phyloP scores from a whole-genome alignment of 331 rosid genomes.

The Malus hybrid region DNA sequence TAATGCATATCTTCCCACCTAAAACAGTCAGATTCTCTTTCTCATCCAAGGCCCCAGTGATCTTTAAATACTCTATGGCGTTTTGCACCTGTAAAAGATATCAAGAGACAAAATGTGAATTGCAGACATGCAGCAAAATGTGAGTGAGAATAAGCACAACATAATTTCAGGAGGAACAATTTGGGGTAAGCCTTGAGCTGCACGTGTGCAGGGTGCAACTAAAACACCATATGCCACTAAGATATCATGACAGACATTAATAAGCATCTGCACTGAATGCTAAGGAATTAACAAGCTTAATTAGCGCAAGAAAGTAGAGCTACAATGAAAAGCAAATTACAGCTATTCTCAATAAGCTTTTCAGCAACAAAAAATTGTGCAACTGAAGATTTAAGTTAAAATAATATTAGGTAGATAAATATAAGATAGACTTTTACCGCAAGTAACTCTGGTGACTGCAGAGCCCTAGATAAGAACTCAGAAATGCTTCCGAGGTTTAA shows the following conservation, averaged over 20 bases:
- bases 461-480: conserved; percentile 83
- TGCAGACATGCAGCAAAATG: conserved; percentile 8
- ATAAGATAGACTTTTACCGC: conserved; percentile 49
- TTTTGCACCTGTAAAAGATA: conserved; percentile 69
- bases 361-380: neutral
- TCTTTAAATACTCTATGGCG: conserved; percentile 80
- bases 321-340: neutral
- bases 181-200: neutral
- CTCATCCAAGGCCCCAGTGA: conserved; percentile 86
- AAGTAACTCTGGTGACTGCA: conserved; percentile 85
- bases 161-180: neutral
- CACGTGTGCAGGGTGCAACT: neutral
- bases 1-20: conserved; percentile 37
- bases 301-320: neutral
- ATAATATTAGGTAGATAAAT: neutral
- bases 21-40: conserved; percentile 71
- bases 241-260: neutral
- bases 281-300: neutral
- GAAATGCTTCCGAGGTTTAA: conserved; percentile 89
- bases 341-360: neutral
- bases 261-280: neutral
- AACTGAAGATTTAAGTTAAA: neutral
- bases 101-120: conserved; percentile 8
- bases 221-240: neutral
- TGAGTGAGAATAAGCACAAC: neutral